Percentiles rank a stretch among this genome's conserved stretches.
Evolutionary conservation across 306 rosid genomes (phyloP).

Genomic region (Astragalus membranaceus): DNA sequence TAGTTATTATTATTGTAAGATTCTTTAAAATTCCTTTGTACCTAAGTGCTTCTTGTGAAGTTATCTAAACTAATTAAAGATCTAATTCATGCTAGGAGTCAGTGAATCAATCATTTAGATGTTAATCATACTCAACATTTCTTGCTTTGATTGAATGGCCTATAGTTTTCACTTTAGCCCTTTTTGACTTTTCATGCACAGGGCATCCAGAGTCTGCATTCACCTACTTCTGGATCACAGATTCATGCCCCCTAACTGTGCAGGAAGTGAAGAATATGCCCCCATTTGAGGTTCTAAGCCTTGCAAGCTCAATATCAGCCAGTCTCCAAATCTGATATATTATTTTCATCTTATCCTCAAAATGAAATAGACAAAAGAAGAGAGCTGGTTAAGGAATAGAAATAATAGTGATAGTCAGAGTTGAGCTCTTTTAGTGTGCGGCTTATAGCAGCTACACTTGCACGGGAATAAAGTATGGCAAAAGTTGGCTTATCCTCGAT

Average conservation of each 20-base stretch:
- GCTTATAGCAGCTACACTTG: not conserved
- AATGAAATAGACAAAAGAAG: slow-evolving; percentile 11
- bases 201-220: slow-evolving; percentile 71
- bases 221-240: slow-evolving; percentile 91
- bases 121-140: too few relatives aligned
- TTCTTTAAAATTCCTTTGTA: too few relatives aligned
- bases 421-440: slow-evolving; percentile 15
- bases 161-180: not conserved
- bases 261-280: slow-evolving; percentile 56
- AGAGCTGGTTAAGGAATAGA: not conserved
- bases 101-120: too few relatives aligned
- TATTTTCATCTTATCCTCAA: slow-evolving; percentile 3
- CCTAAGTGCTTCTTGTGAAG: too few relatives aligned
- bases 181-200: slow-evolving; percentile 24
- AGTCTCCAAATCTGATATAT: slow-evolving; percentile 54
- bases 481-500: too few relatives aligned
- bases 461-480: not conserved
- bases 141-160: not conserved
- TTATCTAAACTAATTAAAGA: too few relatives aligned
- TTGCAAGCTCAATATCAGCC: slow-evolving; percentile 74
- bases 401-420: not conserved
- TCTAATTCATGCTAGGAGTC: too few relatives aligned
- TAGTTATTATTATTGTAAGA: too few relatives aligned
- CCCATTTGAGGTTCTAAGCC: slow-evolving; percentile 91
- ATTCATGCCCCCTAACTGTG: slow-evolving; percentile 83